A percentile compares a stretch with the other conserved stretches of the same genome.
phyloP scores from a whole-genome alignment of 2,329 filamentous ascomycete genomes.

The Dichotomopilus funicola region DNA sequence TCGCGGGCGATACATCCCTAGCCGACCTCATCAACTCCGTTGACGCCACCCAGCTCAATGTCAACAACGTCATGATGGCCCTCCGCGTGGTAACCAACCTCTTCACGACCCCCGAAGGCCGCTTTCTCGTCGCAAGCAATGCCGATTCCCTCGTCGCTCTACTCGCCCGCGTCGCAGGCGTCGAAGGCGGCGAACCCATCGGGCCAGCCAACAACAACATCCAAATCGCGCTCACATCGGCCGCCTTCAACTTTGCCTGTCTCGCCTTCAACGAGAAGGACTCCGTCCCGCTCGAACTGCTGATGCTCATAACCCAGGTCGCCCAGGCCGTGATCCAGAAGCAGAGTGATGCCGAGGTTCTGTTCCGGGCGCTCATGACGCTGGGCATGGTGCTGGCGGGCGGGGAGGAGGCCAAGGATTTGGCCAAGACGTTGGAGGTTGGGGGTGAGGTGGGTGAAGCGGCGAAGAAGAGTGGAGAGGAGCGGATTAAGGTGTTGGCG shows the following conservation, averaged over 20 bases:
- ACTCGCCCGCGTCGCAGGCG: slow-evolving; percentile 55
- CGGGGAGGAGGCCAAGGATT: slow-evolving; percentile 40
- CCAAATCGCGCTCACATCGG: slow-evolving; percentile 72
- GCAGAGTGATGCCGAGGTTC: slow-evolving; percentile 71
- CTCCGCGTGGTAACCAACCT: slow-evolving; percentile 77
- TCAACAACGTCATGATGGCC: slow-evolving; percentile 84
- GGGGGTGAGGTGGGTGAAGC: slow-evolving; percentile 37
- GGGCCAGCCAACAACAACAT: slow-evolving; percentile 66
- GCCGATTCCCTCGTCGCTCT: slow-evolving; percentile 54
- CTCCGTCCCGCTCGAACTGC: slow-evolving; percentile 37
- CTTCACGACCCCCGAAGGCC: slow-evolving; percentile 68
- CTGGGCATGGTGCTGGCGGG: slow-evolving; percentile 69
- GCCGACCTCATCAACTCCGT: slow-evolving; percentile 11
- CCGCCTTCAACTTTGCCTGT: slow-evolving; percentile 79
- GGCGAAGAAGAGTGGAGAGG: slow-evolving; percentile 39
- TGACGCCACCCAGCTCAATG: slow-evolving; percentile 48
- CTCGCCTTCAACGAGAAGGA: slow-evolving; percentile 51
- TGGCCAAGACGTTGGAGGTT: slow-evolving; percentile 38
- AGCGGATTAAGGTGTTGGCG: slow-evolving; percentile 41
- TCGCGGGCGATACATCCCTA: slow-evolving; percentile 23
- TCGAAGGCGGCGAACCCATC: slow-evolving; percentile 40
- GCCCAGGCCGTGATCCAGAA: slow-evolving; percentile 56
- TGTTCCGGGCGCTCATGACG: slow-evolving; percentile 77
- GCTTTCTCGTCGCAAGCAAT: slow-evolving; percentile 54
- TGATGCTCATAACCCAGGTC: slow-evolving; percentile 43